A percentile compares a stretch with the other conserved stretches of the same genome.
Conservation (phyloP, 1,139 yeast genomes). For the Suhomyces bribrorum region DNA sequence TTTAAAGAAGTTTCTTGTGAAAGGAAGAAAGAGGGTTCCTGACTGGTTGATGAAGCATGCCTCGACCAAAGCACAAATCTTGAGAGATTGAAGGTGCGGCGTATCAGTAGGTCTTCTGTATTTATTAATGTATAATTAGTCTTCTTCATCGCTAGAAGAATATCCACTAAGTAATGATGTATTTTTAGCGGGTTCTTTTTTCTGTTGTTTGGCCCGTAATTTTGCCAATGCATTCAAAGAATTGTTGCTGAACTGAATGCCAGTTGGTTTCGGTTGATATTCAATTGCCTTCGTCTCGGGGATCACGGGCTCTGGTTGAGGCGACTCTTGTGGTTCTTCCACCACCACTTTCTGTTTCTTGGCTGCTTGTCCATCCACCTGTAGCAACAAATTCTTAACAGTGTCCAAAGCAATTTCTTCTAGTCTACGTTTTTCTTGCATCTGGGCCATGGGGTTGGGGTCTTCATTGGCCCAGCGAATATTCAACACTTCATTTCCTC, state of each 20-base stretch:
- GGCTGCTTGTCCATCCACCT: conserved; percentile 5
- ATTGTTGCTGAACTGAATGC: conserved; percentile 4
- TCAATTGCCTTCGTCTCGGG: not conserved
- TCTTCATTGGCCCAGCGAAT: conserved; percentile 92
- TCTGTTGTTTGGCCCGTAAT: conserved; percentile 2
- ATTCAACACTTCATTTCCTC: conserved; percentile 61
- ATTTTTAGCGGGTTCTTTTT: conserved; percentile 1
- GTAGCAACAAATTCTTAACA: conserved; percentile 30
- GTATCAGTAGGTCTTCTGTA: conserved; percentile 4
- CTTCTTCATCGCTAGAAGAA: conserved; percentile 19
- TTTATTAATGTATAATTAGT: not conserved
- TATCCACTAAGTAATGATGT: conserved; percentile 15
- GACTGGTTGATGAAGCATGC: conserved; percentile 49
- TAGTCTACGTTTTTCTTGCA: conserved; percentile 44
- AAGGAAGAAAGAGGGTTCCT: conserved; percentile 52
- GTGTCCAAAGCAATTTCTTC: conserved; percentile 40
- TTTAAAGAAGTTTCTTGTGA: conserved; percentile 51
- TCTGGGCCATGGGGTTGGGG: conserved; percentile 71
- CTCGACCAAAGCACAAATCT: conserved; percentile 18
- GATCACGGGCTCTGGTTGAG: not conserved
- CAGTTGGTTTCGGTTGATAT: not conserved
- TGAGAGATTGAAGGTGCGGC: conserved; percentile 20
- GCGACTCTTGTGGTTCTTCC: conserved; percentile 9
- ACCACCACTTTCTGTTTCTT: conserved; percentile 7
- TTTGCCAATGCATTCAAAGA: conserved; percentile 7